Percentiles rank a stretch among this genome's conserved stretches.
These are phyloP conservation scores for Paracoccidioides brasiliensis DNA, from an alignment of 2,329 filamentous ascomycete genomes.

Conservation along the genomic window DNA sequence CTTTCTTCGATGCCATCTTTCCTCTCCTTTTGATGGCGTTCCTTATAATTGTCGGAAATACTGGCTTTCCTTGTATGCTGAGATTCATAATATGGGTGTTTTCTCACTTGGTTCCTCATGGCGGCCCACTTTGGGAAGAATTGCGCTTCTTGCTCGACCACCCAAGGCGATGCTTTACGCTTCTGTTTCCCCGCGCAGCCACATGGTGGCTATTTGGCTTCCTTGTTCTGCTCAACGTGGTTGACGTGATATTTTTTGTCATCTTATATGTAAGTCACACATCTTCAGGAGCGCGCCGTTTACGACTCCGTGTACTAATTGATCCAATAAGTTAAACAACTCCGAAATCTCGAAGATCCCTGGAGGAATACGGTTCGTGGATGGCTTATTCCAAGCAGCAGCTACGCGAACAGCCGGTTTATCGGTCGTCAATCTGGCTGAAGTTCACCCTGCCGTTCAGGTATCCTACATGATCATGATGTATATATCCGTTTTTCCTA, in stretches of 20 bases:
- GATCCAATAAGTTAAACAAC: constrained; percentile 49
- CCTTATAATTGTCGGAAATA: constrained; percentile 88
- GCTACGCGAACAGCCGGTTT: constrained; percentile 88
- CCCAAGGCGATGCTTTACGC: constrained; percentile 86
- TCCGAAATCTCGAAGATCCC: constrained; percentile 54
- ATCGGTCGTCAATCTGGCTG: constrained; percentile 61
- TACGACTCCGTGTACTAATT: neutral
- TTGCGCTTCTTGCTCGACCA: constrained; percentile 84
- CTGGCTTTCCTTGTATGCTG: constrained; percentile 87
- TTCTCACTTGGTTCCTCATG: constrained; percentile 52
- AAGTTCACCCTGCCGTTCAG: constrained; percentile 79
- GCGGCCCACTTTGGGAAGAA: constrained; percentile 73
- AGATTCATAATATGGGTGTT: constrained; percentile 80
- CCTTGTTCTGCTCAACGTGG: constrained; percentile 63
- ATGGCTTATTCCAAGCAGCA: constrained; percentile 80
- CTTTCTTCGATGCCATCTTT: constrained; percentile 65
- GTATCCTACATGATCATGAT: constrained; percentile 97
- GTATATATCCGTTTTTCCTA: constrained; percentile 96
- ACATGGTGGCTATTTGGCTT: constrained; percentile 96
- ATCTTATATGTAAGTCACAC: constrained; percentile 62
- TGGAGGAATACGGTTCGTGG: constrained; percentile 61
- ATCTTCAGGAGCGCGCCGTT: neutral
- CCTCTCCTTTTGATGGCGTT: constrained; percentile 68
- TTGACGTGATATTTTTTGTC: constrained; percentile 84
- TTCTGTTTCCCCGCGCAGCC: constrained; percentile 77